Evolutionary conservation across 2,329 filamentous ascomycete species (phyloP), one percentile per base, ranked within the genome.

Genomic region (Aspergillus novofumigatus): DNA sequence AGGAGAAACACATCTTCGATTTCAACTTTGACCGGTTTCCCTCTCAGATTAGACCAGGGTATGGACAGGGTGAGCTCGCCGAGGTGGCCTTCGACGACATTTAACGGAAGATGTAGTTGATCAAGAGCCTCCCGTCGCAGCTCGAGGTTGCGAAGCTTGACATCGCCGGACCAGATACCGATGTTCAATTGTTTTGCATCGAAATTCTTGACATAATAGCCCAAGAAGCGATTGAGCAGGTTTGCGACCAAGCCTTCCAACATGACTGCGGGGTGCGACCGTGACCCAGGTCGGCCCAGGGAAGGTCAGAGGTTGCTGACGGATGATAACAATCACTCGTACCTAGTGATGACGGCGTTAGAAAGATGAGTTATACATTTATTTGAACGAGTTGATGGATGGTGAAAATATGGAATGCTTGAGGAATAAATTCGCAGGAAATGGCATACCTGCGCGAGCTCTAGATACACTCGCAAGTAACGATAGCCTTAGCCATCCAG

Each of bases 131-230:
- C 94, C 57, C 90, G 86, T 55, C 92, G 91, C 50, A 99, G 83
- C 78, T 99, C 90, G 58, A 99, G 87, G 69, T 99, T 88, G 59
- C 88, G 87, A 49, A 99, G 83, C 78, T 96, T 96, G 69, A 99
- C 94, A 79, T 99, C 94, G 67, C 95, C 94, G 23, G 91, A 96
- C 94, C 93, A 99, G 69, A 99, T 99, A 62, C 95, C 94, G 62
- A 99, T 92, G 73, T 99, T 99, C 64, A 99, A 84, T 80, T 99
- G 94, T 69, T 91, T 89, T 54, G 94, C 91, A 76, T 99, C 94
- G 74, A 99, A 99, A 78, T 99, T 97, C 83, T 96, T 92, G 77
- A 99, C 93, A 77, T 99, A 99, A 89, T 97, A 96, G 83, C 94
- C 95, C 85, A 99, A 80, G 78, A 99, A 97, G 81, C 95, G 90